Conservation (phyloP, 176 grass and related monocot genomes). For the Rhynchospora tenuis region DNA sequence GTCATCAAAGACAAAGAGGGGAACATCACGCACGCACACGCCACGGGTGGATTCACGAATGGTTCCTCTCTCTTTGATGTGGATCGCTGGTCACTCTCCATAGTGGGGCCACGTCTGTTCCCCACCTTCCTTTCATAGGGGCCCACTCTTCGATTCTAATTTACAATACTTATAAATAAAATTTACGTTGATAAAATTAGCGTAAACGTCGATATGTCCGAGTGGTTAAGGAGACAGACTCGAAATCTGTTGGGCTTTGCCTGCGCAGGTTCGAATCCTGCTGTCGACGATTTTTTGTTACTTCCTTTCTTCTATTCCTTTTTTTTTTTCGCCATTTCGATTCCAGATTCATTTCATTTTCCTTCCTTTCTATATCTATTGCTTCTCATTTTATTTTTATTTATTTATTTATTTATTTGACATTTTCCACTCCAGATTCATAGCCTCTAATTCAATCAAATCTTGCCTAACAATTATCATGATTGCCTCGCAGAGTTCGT, state of each 20-base stretch:
- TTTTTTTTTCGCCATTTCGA: not conserved
- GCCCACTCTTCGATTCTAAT: not conserved
- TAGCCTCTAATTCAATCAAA: too few species aligned
- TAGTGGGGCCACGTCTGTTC: not conserved
- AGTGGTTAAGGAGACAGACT: slow-evolving; percentile 84
- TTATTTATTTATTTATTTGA: too few species aligned
- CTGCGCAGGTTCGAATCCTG: slow-evolving; percentile 70
- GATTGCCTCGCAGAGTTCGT: not conserved
- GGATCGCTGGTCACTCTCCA: not conserved
- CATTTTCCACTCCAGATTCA: too few species aligned
- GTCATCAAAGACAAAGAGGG: too few species aligned
- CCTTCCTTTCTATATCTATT: too few species aligned
- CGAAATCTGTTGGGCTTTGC: slow-evolving; percentile 67
- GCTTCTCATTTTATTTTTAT: too few species aligned
- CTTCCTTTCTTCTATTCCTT: not conserved
- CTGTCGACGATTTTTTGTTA: slow-evolving; percentile 36
- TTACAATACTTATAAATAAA: too few species aligned
- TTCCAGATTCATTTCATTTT: not conserved
- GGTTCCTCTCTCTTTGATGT: not conserved
- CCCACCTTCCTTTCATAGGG: not conserved
- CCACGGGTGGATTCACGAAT: not conserved
- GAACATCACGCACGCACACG: not conserved
- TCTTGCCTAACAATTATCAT: too few species aligned
- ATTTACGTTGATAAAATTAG: too few species aligned
- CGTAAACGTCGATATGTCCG: slow-evolving; percentile 49